Conservation (phyloP, 2,329 filamentous ascomycete species). For the Calonectria fujianensis region DNA sequence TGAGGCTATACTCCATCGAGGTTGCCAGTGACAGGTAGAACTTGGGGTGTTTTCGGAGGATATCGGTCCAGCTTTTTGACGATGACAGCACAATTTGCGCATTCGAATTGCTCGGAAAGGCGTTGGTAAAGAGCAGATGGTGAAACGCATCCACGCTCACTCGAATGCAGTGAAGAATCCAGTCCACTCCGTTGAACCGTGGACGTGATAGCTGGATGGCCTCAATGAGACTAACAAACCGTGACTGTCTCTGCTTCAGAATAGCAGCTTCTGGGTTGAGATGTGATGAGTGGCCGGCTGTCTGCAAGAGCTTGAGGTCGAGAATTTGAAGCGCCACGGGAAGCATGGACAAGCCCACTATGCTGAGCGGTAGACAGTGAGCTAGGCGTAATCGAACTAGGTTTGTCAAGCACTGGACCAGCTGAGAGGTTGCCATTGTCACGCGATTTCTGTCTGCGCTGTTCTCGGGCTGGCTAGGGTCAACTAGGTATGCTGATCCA, state of each 20-base stretch:
- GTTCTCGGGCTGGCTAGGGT: background rate
- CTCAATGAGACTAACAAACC: conserved; percentile 26
- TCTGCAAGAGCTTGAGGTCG: conserved; percentile 29
- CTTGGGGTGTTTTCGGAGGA: conserved; percentile 26
- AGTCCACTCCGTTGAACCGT: conserved; percentile 27
- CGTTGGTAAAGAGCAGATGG: conserved; percentile 20
- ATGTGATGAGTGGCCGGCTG: conserved; percentile 1
- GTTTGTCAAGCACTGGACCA: conserved; percentile 29
- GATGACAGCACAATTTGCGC: conserved; percentile 7
- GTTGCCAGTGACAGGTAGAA: conserved; percentile 33
- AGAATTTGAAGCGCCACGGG: conserved; percentile 30
- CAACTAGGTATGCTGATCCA: background rate
- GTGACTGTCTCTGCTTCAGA: conserved; percentile 24
- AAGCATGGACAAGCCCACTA: conserved; percentile 28
- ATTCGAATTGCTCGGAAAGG: conserved; percentile 14
- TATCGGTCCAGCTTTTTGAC: conserved; percentile 32
- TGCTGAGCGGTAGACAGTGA: conserved; percentile 15
- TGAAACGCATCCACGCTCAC: conserved; percentile 30
- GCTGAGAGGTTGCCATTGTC: conserved; percentile 8
- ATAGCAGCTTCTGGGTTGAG: background rate
- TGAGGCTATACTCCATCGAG: conserved; percentile 26
- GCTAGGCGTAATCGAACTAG: background rate
- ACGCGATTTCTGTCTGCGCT: background rate
- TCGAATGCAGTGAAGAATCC: conserved; percentile 33
- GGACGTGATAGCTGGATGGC: conserved; percentile 31